Percentiles rank a stretch among this genome's conserved stretches.
These are phyloP conservation scores for Ceratocystis smalleyi DNA, from an alignment of 2,329 filamentous ascomycete species.

Conservation along the genomic window DNA sequence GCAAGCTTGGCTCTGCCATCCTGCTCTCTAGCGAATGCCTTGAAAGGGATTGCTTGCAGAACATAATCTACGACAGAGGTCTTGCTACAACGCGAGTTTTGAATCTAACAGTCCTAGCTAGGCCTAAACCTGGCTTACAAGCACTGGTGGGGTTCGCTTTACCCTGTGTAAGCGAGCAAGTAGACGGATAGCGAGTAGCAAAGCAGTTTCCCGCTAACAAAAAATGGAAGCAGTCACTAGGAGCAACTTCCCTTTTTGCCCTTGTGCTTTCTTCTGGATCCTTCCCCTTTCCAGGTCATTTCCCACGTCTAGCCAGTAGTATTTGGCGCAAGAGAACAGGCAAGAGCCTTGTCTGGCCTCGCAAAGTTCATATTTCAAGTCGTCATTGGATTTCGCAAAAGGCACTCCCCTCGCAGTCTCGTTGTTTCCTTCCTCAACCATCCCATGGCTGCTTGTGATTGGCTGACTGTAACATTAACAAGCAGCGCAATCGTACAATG, in stretches of 20 bases:
- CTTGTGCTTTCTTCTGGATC: background rate
- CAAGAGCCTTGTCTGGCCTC: background rate
- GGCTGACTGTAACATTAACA: background rate
- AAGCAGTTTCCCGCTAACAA: background rate
- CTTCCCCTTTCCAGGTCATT: background rate
- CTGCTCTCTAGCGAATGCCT: background rate
- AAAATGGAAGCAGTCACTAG: background rate
- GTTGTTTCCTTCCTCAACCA: background rate
- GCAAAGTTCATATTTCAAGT: background rate
- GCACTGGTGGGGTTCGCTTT: background rate
- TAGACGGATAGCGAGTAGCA: background rate
- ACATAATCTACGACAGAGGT: background rate
- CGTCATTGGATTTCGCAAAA: background rate
- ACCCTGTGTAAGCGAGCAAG: background rate
- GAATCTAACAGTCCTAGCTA: background rate
- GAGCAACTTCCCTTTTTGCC: background rate
- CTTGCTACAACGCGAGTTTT: background rate
- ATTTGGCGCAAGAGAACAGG: background rate
- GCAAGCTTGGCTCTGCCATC: too few species aligned
- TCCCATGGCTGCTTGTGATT: background rate
- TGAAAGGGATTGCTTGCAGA: background rate
- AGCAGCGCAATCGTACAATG: background rate
- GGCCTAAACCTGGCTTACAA: background rate
- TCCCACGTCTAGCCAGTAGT: background rate
- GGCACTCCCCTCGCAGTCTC: background rate